phyloP scores from a whole-genome alignment of 805 yeast genomes.

The Wickerhamiella brachini region DNA sequence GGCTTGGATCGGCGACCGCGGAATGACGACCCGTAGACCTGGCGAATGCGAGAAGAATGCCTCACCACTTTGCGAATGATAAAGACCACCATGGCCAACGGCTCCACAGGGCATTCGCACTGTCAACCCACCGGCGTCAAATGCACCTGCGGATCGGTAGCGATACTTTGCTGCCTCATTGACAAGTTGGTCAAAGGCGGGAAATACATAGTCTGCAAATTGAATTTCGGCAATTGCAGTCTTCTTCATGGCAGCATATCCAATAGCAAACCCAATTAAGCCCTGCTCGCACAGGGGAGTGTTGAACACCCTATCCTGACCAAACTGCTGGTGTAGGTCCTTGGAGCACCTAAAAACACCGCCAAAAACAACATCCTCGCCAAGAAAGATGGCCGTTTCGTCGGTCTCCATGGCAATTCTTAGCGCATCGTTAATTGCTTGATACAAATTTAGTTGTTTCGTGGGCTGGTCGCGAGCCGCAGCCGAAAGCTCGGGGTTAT shows the following conservation, averaged over 20 bases:
- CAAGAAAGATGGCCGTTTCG: slow-evolving; percentile 76
- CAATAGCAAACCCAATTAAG: slow-evolving; percentile 74
- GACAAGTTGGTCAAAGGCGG: slow-evolving; percentile 86
- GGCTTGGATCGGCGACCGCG: slow-evolving; percentile 81
- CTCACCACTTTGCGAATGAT: slow-evolving; percentile 87
- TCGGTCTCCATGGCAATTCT: slow-evolving; percentile 82
- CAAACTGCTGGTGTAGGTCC: slow-evolving; percentile 79
- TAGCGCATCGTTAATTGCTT: slow-evolving; percentile 82
- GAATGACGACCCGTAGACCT: slow-evolving; percentile 82
- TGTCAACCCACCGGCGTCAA: slow-evolving; percentile 80
- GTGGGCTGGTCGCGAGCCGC: slow-evolving; percentile 13
- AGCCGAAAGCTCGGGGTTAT: slow-evolving; percentile 14
- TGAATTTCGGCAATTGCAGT: slow-evolving; percentile 89
- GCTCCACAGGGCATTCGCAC: slow-evolving; percentile 96
- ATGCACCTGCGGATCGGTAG: slow-evolving; percentile 83
- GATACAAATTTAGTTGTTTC: slow-evolving; percentile 21
- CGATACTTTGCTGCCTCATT: slow-evolving; percentile 93
- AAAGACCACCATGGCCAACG: slow-evolving; percentile 95
- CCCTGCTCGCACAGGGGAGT: slow-evolving; percentile 96
- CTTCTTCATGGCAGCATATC: slow-evolving; percentile 77
- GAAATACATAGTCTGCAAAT: slow-evolving; percentile 96
- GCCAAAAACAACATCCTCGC: slow-evolving; percentile 93
- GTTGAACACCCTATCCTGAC: slow-evolving; percentile 74
- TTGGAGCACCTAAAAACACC: slow-evolving; percentile 91
- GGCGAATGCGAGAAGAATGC: slow-evolving; percentile 93